Conservation (phyloP, 2,329 filamentous ascomycete genomes). For the Hansfordia pulvinata region DNA sequence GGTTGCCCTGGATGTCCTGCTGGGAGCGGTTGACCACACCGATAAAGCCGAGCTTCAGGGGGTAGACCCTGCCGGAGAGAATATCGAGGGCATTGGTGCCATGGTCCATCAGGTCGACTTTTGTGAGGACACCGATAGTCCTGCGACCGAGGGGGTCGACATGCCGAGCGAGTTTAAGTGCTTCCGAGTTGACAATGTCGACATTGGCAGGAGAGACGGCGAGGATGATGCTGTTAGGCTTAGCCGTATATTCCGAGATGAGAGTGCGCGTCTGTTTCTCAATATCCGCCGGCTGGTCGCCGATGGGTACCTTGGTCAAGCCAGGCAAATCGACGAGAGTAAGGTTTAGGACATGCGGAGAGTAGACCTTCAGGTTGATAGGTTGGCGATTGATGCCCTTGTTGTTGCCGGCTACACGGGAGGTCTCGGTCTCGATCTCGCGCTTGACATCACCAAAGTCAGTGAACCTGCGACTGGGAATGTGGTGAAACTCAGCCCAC, state of each 20-base stretch:
- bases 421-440: conserved; percentile 95
- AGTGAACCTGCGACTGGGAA: conserved; percentile 76
- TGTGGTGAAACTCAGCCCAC: conserved; percentile 96
- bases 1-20: conserved; percentile 92
- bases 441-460: conserved; percentile 89
- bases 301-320: conserved; percentile 93
- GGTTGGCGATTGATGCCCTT: conserved; percentile 96
- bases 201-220: conserved; percentile 96
- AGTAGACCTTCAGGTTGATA: conserved; percentile 98
- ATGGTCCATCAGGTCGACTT: conserved; percentile 97
- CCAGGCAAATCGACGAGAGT: conserved; percentile 93
- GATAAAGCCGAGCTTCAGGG: conserved; percentile 92
- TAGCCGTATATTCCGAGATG: conserved; percentile 96
- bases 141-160: conserved; percentile 88
- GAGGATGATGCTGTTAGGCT: conserved; percentile 95
- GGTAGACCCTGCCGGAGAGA: conserved; percentile 91
- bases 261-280: conserved; percentile 96
- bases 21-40: conserved; percentile 96
- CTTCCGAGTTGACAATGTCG: conserved; percentile 96
- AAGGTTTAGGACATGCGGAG: conserved; percentile 88
- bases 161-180: conserved; percentile 89
- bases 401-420: conserved; percentile 83
- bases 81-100: conserved; percentile 97
- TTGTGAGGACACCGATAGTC: conserved; percentile 94
- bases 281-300: conserved; percentile 93